These are phyloP conservation scores for Linnemannia exigua DNA, from an alignment of 192 early-diverging fungal species.

Conservation along the genomic window DNA sequence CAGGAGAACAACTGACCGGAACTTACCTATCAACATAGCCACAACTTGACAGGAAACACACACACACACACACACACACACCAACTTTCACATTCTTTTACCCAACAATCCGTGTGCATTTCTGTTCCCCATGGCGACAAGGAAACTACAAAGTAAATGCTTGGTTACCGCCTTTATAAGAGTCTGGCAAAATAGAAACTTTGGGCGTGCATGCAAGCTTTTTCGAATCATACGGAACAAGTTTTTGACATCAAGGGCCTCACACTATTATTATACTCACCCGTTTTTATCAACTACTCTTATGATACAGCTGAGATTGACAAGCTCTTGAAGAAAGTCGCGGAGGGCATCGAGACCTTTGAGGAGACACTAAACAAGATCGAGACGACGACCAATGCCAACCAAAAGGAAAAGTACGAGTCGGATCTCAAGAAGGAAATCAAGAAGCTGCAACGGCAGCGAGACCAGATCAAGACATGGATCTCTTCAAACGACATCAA, in stretches of 20 bases:
- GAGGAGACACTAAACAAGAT: conserved; percentile 93
- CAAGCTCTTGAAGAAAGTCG: conserved; percentile 92
- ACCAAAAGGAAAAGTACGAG: conserved; percentile 98
- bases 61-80: no score
- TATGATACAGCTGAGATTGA: conserved; percentile 91
- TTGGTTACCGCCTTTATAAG: not conserved
- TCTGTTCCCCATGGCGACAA: conserved; percentile 34
- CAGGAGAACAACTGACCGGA: not conserved
- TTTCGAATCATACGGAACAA: not conserved
- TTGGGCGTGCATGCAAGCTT: not conserved
- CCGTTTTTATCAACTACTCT: not conserved
- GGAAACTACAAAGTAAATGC: conserved; percentile 49
- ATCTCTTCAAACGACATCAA: conserved; percentile 94
- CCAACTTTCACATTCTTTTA: not conserved
- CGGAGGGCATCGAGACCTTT: conserved; percentile 96
- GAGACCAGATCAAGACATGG: conserved; percentile 99
- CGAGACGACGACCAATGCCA: conserved; percentile 78
- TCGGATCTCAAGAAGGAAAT: conserved; percentile 98
- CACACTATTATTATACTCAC: not conserved
- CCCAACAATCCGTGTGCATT: conserved; percentile 4
- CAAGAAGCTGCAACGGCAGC: conserved; percentile 96
- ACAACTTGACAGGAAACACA: not conserved
- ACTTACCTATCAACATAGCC: not conserved
- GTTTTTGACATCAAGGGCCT: not conserved
- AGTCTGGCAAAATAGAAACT: not conserved